phyloP scores from a whole-genome alignment of 768 basidiomycete genomes.

The Botryobasidium botryosum region DNA sequence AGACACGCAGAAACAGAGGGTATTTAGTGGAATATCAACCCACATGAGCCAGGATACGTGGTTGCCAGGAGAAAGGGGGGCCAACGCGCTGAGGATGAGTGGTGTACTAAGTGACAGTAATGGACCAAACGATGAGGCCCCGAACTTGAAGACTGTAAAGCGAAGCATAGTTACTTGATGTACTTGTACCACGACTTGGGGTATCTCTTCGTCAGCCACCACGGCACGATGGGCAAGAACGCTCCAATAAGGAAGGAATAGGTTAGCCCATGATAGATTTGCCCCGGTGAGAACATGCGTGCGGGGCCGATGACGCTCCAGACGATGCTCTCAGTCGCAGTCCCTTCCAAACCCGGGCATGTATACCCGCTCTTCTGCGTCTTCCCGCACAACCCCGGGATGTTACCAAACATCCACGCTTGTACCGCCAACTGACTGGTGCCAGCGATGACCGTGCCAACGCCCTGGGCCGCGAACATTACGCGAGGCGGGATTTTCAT shows the following conservation, averaged over 20 bases:
- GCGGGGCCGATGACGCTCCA: conserved; percentile 67
- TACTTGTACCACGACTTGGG: conserved; percentile 45
- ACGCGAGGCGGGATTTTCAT: conserved; percentile 39
- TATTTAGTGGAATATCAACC: no score
- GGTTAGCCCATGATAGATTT: conserved; percentile 44
- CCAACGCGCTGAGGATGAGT: conserved; percentile 45
- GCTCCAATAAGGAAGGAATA: conserved; percentile 71
- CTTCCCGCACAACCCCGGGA: conserved; percentile 38
- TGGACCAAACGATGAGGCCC: conserved; percentile 13
- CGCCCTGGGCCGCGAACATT: conserved; percentile 52
- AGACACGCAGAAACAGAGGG: no score
- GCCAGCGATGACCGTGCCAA: conserved; percentile 20
- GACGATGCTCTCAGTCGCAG: conserved; percentile 24
- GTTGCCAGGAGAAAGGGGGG: conserved; percentile 34
- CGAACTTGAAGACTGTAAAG: conserved; percentile 34
- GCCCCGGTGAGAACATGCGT: conserved; percentile 49
- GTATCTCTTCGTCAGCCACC: conserved; percentile 37
- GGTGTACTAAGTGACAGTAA: conserved; percentile 21
- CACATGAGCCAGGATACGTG: no score
- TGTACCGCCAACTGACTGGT: conserved; percentile 25
- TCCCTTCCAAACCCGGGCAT: conserved; percentile 18
- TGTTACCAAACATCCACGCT: conserved; percentile 40
- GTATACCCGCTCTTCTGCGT: conserved; percentile 31
- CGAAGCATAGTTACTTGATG: no score
- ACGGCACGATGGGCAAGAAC: conserved; percentile 38